Conservation (phyloP, 176 grass and related monocot genomes). For the Pharus latifolius region DNA sequence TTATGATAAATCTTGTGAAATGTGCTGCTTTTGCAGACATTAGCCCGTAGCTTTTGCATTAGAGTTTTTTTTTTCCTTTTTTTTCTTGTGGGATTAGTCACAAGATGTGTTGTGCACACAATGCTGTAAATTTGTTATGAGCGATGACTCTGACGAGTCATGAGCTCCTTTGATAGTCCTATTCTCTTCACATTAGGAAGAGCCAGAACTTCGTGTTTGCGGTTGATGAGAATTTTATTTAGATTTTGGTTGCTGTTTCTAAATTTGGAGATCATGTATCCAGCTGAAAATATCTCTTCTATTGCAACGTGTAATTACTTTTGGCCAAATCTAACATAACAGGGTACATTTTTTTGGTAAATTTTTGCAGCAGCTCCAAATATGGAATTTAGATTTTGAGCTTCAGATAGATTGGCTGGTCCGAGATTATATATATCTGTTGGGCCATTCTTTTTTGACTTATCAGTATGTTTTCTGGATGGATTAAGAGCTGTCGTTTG, state of each 20-base stretch:
- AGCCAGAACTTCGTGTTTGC: not conserved
- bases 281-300: not conserved
- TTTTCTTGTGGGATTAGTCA: no score
- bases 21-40: not conserved
- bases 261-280: not conserved
- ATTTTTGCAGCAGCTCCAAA: not conserved
- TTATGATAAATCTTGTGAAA: not conserved
- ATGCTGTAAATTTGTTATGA: no score
- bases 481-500: no score
- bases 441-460: not conserved
- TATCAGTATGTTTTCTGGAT: not conserved
- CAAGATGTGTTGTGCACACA: not conserved
- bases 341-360: not conserved
- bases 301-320: not conserved
- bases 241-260: not conserved
- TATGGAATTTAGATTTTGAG: not conserved
- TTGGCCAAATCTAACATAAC: not conserved
- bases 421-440: not conserved
- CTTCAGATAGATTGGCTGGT: not conserved
- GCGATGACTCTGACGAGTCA: not conserved
- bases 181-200: not conserved
- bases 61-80: not conserved
- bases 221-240: not conserved
- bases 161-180: not conserved
- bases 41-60: not conserved